phyloP scores from a whole-genome alignment of 495 filamentous ascomycete species.

The Penicillium tannophilum region DNA sequence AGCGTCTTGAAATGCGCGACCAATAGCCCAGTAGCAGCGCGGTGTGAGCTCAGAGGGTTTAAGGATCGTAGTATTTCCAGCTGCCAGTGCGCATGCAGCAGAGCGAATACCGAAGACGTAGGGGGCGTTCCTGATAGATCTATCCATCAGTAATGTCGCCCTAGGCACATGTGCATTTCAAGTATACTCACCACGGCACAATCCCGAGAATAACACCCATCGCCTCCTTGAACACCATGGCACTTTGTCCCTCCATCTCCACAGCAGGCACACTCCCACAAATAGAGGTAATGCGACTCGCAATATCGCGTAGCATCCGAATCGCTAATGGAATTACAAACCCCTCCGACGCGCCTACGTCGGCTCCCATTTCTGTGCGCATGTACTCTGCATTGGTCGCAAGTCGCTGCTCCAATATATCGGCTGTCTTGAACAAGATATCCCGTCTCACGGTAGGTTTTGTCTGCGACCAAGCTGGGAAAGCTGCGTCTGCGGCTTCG shows the following conservation, averaged over 20 bases:
- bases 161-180: background rate
- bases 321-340: conserved; percentile 64
- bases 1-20: conserved; percentile 68
- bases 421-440: conserved; percentile 72
- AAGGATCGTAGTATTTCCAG: conserved; percentile 74
- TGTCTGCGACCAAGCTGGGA: conserved; percentile 69
- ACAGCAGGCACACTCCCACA: conserved; percentile 65
- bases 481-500: conserved; percentile 66
- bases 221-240: conserved; percentile 74
- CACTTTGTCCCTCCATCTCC: conserved; percentile 55
- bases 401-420: conserved; percentile 61
- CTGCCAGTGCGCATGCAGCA: conserved; percentile 74
- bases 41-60: conserved; percentile 78
- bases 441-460: conserved; percentile 65
- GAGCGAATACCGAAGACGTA: conserved; percentile 69
- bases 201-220: conserved; percentile 81
- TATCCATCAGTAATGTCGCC: background rate
- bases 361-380: conserved; percentile 71
- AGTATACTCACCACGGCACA: conserved; percentile 69
- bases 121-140: conserved; percentile 56
- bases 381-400: conserved; percentile 64
- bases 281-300: conserved; percentile 63
- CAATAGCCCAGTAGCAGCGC: conserved; percentile 70
- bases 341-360: conserved; percentile 41
- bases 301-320: conserved; percentile 70